phyloP scores from a whole-genome alignment of 1,139 yeast species.

The Taphrina deformans region DNA sequence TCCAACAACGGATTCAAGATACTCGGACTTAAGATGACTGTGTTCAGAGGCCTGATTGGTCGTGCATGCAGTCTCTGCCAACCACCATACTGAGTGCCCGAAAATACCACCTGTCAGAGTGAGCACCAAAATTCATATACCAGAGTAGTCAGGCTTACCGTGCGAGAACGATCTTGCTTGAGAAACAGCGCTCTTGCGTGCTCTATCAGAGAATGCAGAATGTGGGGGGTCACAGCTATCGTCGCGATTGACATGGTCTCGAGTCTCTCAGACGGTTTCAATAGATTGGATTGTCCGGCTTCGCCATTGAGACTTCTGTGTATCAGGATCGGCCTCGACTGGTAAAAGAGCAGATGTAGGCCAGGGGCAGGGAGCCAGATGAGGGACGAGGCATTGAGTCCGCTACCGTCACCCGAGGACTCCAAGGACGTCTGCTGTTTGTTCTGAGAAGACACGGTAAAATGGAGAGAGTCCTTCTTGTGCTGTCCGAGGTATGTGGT shows the following conservation, averaged over 20 bases:
- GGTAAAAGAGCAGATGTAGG: conserved; percentile 3
- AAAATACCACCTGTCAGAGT: conserved; percentile 8
- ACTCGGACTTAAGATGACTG: conserved; percentile 79
- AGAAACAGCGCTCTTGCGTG: conserved; percentile 15
- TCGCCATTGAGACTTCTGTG: conserved; percentile 18
- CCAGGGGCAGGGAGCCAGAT: conserved; percentile 26
- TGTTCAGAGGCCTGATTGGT: conserved; percentile 75
- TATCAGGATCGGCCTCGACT: conserved; percentile 21
- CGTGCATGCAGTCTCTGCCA: conserved; percentile 50
- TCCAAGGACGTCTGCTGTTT: conserved; percentile 1
- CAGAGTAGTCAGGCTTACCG: not conserved
- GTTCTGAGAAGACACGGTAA: conserved; percentile 19
- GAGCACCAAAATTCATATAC: not conserved
- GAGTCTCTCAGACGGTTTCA: conserved; percentile 22
- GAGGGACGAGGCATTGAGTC: not conserved
- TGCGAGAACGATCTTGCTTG: conserved; percentile 25
- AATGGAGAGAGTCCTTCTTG: conserved; percentile 25
- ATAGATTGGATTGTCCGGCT: conserved; percentile 26
- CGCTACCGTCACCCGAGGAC: not conserved
- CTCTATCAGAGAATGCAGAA: conserved; percentile 12
- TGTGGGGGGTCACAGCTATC: conserved; percentile 10
- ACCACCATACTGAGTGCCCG: conserved; percentile 27
- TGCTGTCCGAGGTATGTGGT: conserved; percentile 7
- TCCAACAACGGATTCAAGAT: conserved; percentile 63
- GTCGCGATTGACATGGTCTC: conserved; percentile 26